Evolutionary conservation across 345 rosid species (phyloP).

Genomic region (Populus pruinosa): DNA sequence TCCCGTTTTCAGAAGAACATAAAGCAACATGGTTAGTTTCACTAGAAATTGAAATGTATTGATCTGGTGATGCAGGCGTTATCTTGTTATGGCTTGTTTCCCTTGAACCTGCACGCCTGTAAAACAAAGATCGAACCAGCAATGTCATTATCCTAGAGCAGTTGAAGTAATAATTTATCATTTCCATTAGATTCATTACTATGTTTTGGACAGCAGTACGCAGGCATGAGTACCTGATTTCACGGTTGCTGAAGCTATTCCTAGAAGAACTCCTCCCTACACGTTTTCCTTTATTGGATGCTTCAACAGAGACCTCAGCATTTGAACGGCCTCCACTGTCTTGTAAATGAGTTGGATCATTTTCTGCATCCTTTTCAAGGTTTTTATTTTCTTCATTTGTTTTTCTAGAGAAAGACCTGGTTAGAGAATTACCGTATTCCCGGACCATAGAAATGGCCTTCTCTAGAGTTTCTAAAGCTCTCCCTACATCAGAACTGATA

Average conservation of each 20-base stretch:
- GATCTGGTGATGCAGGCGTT: constrained; percentile 52
- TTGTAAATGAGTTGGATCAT: constrained; percentile 19
- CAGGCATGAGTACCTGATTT: constrained; percentile 34
- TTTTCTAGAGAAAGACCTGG: constrained; percentile 24
- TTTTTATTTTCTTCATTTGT: constrained; percentile 32
- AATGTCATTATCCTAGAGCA: neutral
- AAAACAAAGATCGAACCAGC: neutral
- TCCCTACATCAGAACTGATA: constrained; percentile 62
- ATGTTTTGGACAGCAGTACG: neutral
- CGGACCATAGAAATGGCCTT: constrained; percentile 55
- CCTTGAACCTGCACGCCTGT: constrained; percentile 41
- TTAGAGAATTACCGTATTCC: constrained; percentile 32
- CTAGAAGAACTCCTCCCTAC: constrained; percentile 37
- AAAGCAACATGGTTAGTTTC: constrained; percentile 23
- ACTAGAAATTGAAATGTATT: constrained; percentile 9
- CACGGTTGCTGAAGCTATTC: constrained; percentile 24
- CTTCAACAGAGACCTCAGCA: constrained; percentile 28
- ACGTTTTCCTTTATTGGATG: constrained; percentile 18
- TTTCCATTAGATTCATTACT: too few relatives aligned
- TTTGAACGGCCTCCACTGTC: constrained; percentile 20
- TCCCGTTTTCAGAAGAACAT: constrained; percentile 4
- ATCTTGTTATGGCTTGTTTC: constrained; percentile 59
- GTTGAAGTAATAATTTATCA: neutral
- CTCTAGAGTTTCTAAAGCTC: constrained; percentile 74
- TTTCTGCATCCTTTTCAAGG: constrained; percentile 17